Conservation (phyloP, 2,329 filamentous ascomycete genomes). For the Cercospora sesami region DNA sequence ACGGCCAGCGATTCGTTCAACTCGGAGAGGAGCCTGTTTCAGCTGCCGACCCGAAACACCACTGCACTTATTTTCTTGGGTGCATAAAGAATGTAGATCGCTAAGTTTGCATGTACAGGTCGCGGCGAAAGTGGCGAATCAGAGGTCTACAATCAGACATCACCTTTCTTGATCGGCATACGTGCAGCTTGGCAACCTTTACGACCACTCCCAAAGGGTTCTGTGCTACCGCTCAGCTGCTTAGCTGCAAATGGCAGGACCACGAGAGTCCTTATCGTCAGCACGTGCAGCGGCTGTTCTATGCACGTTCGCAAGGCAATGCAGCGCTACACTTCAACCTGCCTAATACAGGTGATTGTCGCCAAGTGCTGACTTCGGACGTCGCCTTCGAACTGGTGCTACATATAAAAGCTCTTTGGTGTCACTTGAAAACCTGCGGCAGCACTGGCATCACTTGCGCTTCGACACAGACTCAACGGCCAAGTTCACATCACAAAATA, state of each 20-base stretch:
- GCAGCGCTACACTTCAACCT: constrained; percentile 11
- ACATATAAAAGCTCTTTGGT: neutral
- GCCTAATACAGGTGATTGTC: constrained; percentile 17
- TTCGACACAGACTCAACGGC: neutral
- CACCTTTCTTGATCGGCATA: constrained; percentile 21
- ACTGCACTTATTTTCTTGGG: constrained; percentile 15
- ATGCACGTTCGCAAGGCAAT: constrained; percentile 12
- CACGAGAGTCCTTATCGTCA: constrained; percentile 20
- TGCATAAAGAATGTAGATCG: constrained; percentile 24
- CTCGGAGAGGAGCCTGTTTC: constrained; percentile 19
- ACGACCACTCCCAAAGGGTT: neutral
- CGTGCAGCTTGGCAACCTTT: constrained; percentile 24
- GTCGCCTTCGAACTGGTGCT: neutral
- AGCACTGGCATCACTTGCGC: neutral
- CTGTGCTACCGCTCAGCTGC: constrained; percentile 12
- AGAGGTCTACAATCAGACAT: neutral
- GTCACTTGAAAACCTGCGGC: neutral
- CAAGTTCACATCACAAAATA: constrained; percentile 9
- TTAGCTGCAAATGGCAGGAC: constrained; percentile 15
- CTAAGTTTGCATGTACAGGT: constrained; percentile 13
- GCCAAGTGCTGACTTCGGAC: constrained; percentile 10
- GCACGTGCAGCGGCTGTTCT: constrained; percentile 20
- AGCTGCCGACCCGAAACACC: constrained; percentile 14
- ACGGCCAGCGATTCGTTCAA: neutral
- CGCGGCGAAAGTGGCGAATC: constrained; percentile 20